A percentile compares a stretch with the other conserved stretches of the same genome.
phyloP scores from a whole-genome alignment of 225 moss, liverwort and hornwort species.

The Asterella californica region DNA sequence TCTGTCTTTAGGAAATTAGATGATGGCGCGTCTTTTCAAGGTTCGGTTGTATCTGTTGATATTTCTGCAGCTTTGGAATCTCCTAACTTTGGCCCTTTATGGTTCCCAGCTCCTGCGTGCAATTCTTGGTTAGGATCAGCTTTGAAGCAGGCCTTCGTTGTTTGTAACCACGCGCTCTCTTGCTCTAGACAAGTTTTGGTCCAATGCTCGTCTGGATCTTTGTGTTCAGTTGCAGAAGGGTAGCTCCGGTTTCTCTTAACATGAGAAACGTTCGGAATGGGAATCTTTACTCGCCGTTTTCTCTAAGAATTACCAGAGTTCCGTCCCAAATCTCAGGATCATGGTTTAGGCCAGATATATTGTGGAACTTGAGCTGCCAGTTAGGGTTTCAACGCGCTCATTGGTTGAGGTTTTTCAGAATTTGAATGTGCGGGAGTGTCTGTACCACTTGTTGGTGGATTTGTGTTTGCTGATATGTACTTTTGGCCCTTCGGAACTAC shows the following conservation, averaged over 20 bases:
- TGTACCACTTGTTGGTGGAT: background rate
- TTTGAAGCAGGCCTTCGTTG: background rate
- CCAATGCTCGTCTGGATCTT: background rate
- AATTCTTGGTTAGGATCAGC: too few species aligned
- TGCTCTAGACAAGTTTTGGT: background rate
- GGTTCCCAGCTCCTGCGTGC: background rate
- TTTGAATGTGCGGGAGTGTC: background rate
- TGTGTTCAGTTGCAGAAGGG: background rate
- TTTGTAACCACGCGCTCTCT: background rate
- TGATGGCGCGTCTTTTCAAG: slow-evolving; percentile 27
- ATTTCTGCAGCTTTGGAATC: background rate
- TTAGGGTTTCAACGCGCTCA: background rate
- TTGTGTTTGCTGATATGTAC: background rate
- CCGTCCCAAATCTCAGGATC: too few species aligned
- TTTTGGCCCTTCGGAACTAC: background rate
- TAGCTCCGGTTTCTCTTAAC: background rate
- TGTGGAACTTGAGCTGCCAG: background rate
- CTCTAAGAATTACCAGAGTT: too few species aligned
- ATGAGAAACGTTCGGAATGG: background rate
- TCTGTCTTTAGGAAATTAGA: background rate
- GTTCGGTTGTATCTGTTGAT: background rate
- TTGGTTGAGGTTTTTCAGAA: background rate
- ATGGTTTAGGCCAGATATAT: background rate
- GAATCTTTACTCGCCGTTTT: background rate
- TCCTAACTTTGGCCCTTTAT: background rate